phyloP scores from a whole-genome alignment of 768 basidiomycete species.

The Rickenella mellea region DNA sequence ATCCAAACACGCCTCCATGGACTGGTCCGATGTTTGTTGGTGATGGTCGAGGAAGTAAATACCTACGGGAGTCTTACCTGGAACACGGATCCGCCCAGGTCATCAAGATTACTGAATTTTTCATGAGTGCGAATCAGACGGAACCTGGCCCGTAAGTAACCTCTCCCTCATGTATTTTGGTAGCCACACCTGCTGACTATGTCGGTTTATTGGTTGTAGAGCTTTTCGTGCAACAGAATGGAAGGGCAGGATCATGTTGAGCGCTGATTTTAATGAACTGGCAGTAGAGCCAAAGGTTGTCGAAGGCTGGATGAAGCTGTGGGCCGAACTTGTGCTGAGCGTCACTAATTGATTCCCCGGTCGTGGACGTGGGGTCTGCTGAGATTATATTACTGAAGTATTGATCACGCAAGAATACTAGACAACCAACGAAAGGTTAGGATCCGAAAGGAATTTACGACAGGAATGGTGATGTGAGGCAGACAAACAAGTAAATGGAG shows the following conservation, averaged over 20 bases:
- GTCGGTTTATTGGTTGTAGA: too few species aligned
- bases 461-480: too few species aligned
- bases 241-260: slow-evolving; percentile 13
- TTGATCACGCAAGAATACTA: too few species aligned
- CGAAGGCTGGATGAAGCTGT: slow-evolving; percentile 5
- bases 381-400: too few species aligned
- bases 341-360: too few species aligned
- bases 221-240: slow-evolving; percentile 18
- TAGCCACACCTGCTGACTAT: too few species aligned
- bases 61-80: slow-evolving; percentile 7
- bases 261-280: slow-evolving; percentile 16
- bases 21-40: slow-evolving; percentile 11
- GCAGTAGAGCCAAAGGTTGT: slow-evolving; percentile 6
- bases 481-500: too few species aligned
- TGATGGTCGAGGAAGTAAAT: slow-evolving; percentile 13
- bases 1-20: slow-evolving; percentile 7
- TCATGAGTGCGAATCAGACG: slow-evolving; percentile 14
- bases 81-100: slow-evolving; percentile 2
- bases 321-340: slow-evolving; percentile 1
- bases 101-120: slow-evolving; percentile 10
- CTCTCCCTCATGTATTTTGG: too few species aligned
- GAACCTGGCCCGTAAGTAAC: slow-evolving; percentile 21
- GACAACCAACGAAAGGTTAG: too few species aligned
- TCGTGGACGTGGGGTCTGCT: too few species aligned
- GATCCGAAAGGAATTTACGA: too few species aligned